phyloP scores from a whole-genome alignment of 331 rosid species.

The Erythrophleum ivorense region DNA sequence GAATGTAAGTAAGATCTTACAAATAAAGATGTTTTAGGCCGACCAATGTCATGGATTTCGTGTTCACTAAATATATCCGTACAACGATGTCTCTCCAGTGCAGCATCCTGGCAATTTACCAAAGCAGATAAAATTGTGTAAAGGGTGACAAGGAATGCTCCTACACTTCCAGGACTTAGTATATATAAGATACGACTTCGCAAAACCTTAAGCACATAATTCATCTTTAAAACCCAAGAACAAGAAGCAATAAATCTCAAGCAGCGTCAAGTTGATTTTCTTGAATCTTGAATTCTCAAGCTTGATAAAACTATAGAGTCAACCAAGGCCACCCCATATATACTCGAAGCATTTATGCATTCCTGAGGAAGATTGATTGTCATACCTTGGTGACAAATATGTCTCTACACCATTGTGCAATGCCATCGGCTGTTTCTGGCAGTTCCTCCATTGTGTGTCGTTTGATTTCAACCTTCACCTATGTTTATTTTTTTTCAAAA shows the following conservation, averaged over 20 bases:
- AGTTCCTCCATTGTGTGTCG: conserved; percentile 73
- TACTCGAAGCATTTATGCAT: not conserved
- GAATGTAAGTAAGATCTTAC: conserved; percentile 45
- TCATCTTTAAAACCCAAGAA: not conserved
- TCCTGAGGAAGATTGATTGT: not conserved
- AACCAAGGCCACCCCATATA: no score
- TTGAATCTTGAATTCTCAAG: no score
- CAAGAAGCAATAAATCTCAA: no score
- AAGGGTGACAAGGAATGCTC: not conserved
- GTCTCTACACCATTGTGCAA: conserved; percentile 89
- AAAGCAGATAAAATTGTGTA: not conserved
- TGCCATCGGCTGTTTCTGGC: conserved; percentile 74
- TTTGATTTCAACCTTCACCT: conserved; percentile 81
- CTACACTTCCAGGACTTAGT: no score
- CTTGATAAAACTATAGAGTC: no score
- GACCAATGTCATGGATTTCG: conserved; percentile 50
- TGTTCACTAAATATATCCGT: conserved; percentile 66
- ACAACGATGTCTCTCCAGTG: conserved; percentile 64
- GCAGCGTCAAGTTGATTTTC: no score
- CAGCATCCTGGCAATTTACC: conserved; percentile 59
- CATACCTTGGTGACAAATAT: conserved; percentile 70
- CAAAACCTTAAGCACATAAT: no score
- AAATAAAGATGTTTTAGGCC: conserved; percentile 63
- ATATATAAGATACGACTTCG: no score
- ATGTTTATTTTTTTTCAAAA: not conserved